Conservation (phyloP, 148 eudicot species). For the Beta vulgaris region DNA sequence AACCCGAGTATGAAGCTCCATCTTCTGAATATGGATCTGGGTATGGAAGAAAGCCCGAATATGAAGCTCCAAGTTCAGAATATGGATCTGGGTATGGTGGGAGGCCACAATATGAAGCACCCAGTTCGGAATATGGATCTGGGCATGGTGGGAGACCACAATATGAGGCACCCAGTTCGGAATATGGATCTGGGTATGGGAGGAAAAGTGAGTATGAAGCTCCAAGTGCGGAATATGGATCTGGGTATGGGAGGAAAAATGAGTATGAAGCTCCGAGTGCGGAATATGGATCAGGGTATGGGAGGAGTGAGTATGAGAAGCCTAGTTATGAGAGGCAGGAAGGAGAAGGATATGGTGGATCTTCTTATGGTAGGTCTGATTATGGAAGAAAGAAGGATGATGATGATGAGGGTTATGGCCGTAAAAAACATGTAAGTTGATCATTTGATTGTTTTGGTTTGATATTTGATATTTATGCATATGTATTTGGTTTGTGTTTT, state of each 20-base stretch:
- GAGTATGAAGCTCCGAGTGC: slow-evolving; percentile 16
- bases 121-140: slow-evolving; percentile 10
- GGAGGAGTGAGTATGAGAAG: slow-evolving; percentile 21
- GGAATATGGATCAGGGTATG: slow-evolving; percentile 35
- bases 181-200: slow-evolving; percentile 32
- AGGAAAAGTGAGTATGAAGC: slow-evolving; percentile 24
- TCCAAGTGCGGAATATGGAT: slow-evolving; percentile 24
- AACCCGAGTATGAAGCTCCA: slow-evolving; percentile 15
- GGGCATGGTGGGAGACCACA: slow-evolving; percentile 30
- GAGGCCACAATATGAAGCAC: slow-evolving; percentile 7
- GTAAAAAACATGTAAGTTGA: slow-evolving; percentile 70
- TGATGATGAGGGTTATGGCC: slow-evolving; percentile 54
- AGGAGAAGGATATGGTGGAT: slow-evolving; percentile 27
- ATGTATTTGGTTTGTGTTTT: not conserved
- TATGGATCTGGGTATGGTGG: slow-evolving; percentile 32
- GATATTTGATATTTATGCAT: not conserved
- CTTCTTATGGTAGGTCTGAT: slow-evolving; percentile 41
- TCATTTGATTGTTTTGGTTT: not conserved
- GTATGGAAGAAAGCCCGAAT: slow-evolving; percentile 23
- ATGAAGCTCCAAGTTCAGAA: slow-evolving; percentile 5
- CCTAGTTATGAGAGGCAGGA: slow-evolving; percentile 34
- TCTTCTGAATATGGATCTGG: slow-evolving; percentile 14
- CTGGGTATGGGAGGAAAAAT: slow-evolving; percentile 32
- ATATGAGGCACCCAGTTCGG: slow-evolving; percentile 10
- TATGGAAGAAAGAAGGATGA: slow-evolving; percentile 32